A percentile compares a stretch with the other conserved stretches of the same genome.
phyloP scores from a whole-genome alignment of 2,329 filamentous ascomycete genomes.

The Parascedosporium putredinis region DNA sequence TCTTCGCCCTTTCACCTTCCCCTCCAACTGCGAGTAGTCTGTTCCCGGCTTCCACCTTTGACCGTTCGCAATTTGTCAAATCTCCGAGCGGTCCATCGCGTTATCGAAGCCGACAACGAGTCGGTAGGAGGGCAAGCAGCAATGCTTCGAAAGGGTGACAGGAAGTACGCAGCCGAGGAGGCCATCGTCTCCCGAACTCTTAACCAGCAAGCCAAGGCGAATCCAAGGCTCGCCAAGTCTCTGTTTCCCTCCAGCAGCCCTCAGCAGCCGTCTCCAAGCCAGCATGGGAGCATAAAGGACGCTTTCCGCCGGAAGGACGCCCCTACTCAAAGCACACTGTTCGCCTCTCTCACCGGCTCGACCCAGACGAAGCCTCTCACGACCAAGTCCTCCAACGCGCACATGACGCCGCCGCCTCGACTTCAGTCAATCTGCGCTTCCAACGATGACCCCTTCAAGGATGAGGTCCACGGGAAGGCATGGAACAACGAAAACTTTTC shows the following conservation, averaged over 20 bases:
- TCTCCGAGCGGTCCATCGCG: background rate
- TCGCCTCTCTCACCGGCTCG: constrained; percentile 28
- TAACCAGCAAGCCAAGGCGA: constrained; percentile 20
- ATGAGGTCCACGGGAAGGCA: constrained; percentile 26
- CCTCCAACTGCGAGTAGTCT: too few relatives aligned
- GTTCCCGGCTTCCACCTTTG: constrained; percentile 24
- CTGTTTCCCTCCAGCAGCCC: constrained; percentile 49
- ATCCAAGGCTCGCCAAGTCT: constrained; percentile 34
- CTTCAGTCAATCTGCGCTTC: constrained; percentile 9
- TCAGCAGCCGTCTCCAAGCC: constrained; percentile 19
- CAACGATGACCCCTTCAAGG: constrained; percentile 6
- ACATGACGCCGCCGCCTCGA: constrained; percentile 22
- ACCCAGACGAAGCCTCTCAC: constrained; percentile 10
- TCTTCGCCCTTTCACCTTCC: background rate
- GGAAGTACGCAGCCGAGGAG: constrained; percentile 4
- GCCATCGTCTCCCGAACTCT: constrained; percentile 4
- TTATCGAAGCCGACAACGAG: background rate
- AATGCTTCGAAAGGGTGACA: constrained; percentile 6
- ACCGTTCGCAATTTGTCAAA: constrained; percentile 16
- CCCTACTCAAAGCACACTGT: constrained; percentile 21
- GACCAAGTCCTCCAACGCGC: constrained; percentile 16
- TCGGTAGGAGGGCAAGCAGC: background rate
- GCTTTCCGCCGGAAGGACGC: constrained; percentile 35
- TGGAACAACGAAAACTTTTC: constrained; percentile 35
- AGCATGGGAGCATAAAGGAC: constrained; percentile 37